These are phyloP conservation scores for Syncephalis plumigaleata DNA, from an alignment of 371 early-diverging fungal species.

Conservation along the genomic window DNA sequence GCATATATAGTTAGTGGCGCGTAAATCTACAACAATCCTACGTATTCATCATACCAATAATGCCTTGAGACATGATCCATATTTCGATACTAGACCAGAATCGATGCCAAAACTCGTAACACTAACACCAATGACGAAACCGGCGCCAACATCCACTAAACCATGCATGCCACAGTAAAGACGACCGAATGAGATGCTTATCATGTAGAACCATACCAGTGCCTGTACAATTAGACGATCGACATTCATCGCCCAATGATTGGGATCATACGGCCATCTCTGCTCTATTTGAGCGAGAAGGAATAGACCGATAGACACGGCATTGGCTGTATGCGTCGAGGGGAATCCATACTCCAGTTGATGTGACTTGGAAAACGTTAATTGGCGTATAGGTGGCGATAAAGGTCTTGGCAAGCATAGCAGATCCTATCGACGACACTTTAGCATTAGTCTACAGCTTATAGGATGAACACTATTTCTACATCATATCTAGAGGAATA, in stretches of 20 bases:
- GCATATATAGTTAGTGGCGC: no score
- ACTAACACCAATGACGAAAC: slow-evolving; percentile 30
- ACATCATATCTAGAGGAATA: no score
- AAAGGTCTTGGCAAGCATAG: slow-evolving; percentile 56
- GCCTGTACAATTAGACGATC: slow-evolving; percentile 1
- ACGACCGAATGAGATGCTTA: slow-evolving; percentile 43
- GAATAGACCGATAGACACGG: slow-evolving; percentile 46
- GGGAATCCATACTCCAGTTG: slow-evolving; percentile 69
- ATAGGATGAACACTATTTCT: not conserved
- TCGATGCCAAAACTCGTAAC: no score
- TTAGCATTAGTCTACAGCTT: not conserved
- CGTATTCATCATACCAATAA: no score
- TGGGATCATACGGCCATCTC: no score
- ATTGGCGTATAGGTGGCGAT: slow-evolving; percentile 47
- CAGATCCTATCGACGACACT: slow-evolving; percentile 28
- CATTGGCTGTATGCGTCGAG: slow-evolving; percentile 60
- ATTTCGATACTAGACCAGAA: no score
- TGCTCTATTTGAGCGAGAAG: slow-evolving; percentile 21
- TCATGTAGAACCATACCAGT: slow-evolving; percentile 26
- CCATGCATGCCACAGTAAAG: slow-evolving; percentile 66
- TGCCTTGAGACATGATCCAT: no score
- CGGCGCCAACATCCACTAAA: slow-evolving; percentile 52
- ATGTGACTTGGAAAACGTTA: slow-evolving; percentile 35
- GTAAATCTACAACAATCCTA: no score
- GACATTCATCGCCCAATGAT: no score